Base-by-base conservation (phyloP, 805 yeast species). In the Monosporozyma unispora region DNA sequence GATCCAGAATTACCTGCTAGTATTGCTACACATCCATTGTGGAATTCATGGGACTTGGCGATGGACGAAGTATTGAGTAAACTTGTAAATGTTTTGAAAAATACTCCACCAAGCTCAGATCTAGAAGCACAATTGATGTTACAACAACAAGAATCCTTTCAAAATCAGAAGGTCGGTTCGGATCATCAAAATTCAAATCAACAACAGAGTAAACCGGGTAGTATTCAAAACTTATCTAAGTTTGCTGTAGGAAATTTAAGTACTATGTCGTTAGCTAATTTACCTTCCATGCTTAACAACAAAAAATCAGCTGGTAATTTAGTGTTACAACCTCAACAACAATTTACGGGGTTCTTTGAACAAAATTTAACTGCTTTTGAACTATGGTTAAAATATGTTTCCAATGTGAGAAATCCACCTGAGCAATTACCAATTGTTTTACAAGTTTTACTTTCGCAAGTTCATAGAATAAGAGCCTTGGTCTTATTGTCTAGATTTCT, bases 41-140 rank as follows among this genome's bases (percentile, higher is more conserved):
- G 99, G 99, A 93, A 88, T 51, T 83, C 96, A 0, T 93, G 99
- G 98, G 98, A 93, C 62, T 72, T 93, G 54, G 97, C 99, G 0
- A 83, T 93, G 39, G 98, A 93, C 63, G 97, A 93, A 62, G 95
- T 95, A 3, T 70, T 93, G 43, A 79, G 87, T 2, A 89, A 84
- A 58, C 66, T 84, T 40, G 73, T 84, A 47, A 77, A 76, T 46
- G 69, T 64, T 43, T 43, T 71, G 38, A 67, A 66, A 44, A 69
- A 66, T 50, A 58, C 65, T 22, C 67, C 68, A 5, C 61, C 65
- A 2, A 54, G 58, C n/a, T 47, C 68, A 2, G 60, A 58, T 38
- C 47, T 59, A 12, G 69, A 62, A 37, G 46, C 58, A 3, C 63
- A 57, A 44, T 39, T 54, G 50, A 53, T 58, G 12, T 41, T 56